phyloP scores from a whole-genome alignment of 148 eudicot genomes.

The Talinum fruticosum region DNA sequence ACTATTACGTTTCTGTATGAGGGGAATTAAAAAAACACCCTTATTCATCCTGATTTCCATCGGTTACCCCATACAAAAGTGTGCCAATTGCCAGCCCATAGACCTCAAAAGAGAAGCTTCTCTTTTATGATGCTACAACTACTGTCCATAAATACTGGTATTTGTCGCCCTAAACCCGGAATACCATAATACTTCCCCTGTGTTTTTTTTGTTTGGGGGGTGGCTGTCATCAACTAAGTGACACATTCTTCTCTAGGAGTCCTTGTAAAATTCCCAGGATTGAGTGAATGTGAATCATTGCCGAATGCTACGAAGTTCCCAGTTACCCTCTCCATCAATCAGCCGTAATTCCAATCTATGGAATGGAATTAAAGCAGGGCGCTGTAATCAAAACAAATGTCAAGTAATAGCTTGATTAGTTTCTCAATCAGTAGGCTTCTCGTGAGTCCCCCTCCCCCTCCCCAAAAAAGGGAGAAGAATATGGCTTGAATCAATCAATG shows the following conservation, averaged over 20 bases:
- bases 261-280: neutral
- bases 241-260: neutral
- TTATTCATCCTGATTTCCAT: neutral
- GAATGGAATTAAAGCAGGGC: constrained; percentile 92
- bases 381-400: constrained; percentile 37
- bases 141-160: neutral
- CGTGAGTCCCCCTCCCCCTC: neutral
- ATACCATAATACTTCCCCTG: too few relatives aligned
- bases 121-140: neutral
- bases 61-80: neutral
- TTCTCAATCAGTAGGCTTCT: neutral
- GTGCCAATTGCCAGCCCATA: neutral
- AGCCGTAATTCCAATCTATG: constrained; percentile 72
- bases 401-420: neutral
- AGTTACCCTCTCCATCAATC: constrained; percentile 92
- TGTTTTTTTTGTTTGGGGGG: too few relatives aligned
- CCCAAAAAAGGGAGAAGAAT: neutral
- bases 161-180: neutral
- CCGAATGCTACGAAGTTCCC: constrained; percentile 71
- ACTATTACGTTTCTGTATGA: neutral
- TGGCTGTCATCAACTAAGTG: neutral
- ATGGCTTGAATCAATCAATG: too few relatives aligned
- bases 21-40: neutral
- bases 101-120: neutral
- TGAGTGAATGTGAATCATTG: constrained; percentile 13